Evolutionary conservation across 176 grass and related monocot species (phyloP).

Genomic region (Eragrostis nindensis): DNA sequence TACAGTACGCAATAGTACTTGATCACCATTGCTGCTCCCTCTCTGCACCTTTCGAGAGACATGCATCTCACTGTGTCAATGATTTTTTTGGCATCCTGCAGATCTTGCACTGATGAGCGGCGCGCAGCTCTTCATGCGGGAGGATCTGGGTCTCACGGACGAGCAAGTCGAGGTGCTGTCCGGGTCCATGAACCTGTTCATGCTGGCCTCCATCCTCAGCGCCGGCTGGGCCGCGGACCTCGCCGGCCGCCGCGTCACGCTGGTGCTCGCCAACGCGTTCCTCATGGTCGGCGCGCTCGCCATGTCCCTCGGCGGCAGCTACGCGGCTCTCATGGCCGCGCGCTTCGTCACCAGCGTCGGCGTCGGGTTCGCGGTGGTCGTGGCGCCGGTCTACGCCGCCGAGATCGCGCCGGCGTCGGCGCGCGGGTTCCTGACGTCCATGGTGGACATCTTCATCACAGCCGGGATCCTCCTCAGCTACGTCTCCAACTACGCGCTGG

Average conservation of each 20-base stretch:
- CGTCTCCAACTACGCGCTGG: not conserved
- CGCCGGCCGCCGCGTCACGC: not conserved
- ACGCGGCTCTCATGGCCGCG: not conserved
- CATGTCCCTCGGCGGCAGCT: not conserved
- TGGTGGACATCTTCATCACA: not conserved
- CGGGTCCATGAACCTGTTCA: not conserved
- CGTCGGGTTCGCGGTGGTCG: not conserved
- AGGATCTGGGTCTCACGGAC: not conserved
- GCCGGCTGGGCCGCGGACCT: not conserved
- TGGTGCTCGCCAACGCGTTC: not conserved
- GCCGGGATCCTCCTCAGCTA: not conserved
- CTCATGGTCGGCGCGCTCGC: not conserved
- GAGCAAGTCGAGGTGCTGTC: not conserved
- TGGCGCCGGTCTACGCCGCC: not conserved
- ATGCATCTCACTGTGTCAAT: not conserved
- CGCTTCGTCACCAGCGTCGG: not conserved
- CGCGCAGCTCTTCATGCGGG: not conserved
- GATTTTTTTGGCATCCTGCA: not conserved
- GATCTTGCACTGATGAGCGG: slow-evolving; percentile 8
- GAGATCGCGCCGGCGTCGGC: not conserved
- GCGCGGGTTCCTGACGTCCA: not conserved
- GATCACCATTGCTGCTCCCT: not conserved
- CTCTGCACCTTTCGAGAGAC: not conserved
- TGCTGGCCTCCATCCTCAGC: not conserved
- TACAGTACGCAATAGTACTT: slow-evolving; percentile 26